Conservation (phyloP, 495 filamentous ascomycete species). For the Pseudevernia furfuracea region DNA sequence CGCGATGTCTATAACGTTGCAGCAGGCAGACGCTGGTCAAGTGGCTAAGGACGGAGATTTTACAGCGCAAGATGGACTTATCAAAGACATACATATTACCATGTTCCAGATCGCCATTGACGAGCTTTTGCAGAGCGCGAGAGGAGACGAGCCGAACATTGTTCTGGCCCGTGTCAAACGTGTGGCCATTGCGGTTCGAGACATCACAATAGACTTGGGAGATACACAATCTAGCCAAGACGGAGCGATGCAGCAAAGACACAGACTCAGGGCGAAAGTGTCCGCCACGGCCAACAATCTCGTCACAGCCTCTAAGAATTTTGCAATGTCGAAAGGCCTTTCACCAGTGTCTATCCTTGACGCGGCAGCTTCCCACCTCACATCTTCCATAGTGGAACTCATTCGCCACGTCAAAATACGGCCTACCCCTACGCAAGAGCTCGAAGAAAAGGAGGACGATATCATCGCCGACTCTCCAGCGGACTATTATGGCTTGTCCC, state of each 20-base stretch:
- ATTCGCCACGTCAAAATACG: slow-evolving; percentile 77
- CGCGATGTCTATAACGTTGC: slow-evolving; percentile 60
- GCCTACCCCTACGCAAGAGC: slow-evolving; percentile 60
- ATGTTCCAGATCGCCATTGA: slow-evolving; percentile 94
- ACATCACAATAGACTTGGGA: slow-evolving; percentile 72
- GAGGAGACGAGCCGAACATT: slow-evolving; percentile 59
- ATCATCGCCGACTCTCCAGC: slow-evolving; percentile 39
- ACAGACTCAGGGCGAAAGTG: slow-evolving; percentile 68
- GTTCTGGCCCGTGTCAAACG: slow-evolving; percentile 74
- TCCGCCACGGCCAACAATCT: slow-evolving; percentile 91
- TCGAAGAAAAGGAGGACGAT: slow-evolving; percentile 60
- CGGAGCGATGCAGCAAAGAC: slow-evolving; percentile 37
- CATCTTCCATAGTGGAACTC: slow-evolving; percentile 75
- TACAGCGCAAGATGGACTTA: slow-evolving; percentile 61
- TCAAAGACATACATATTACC: slow-evolving; percentile 87
- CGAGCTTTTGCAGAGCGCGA: slow-evolving; percentile 73
- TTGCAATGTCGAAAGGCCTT: slow-evolving; percentile 69
- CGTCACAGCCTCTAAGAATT: slow-evolving; percentile 89
- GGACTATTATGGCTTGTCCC: slow-evolving; percentile 43
- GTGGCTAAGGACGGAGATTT: slow-evolving; percentile 64
- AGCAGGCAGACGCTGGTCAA: slow-evolving; percentile 53
- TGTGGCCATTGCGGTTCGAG: slow-evolving; percentile 70
- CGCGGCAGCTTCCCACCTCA: slow-evolving; percentile 89
- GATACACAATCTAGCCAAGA: slow-evolving; percentile 40
- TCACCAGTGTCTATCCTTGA: slow-evolving; percentile 91